phyloP scores from a whole-genome alignment of 306 rosid genomes.

The Glycine latifolia region DNA sequence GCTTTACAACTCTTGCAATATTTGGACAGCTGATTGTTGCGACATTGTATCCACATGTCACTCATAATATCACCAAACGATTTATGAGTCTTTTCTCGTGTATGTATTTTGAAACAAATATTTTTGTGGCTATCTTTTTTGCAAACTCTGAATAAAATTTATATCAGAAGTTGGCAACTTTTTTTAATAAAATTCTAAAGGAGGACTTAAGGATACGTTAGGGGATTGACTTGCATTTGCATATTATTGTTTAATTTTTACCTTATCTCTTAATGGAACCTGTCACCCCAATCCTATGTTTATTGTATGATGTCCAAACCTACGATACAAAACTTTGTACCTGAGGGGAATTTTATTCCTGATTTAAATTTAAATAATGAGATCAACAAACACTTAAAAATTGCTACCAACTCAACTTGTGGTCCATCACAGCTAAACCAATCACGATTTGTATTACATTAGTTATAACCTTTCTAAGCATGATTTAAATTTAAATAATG shows the following conservation, averaged over 20 bases:
- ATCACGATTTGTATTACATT: background rate
- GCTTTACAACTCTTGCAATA: background rate
- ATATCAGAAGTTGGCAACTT: background rate
- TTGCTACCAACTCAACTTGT: conserved; percentile 8
- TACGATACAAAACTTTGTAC: too few species aligned
- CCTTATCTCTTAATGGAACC: background rate
- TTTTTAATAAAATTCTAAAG: background rate
- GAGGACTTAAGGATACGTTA: background rate
- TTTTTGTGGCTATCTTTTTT: background rate
- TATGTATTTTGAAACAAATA: background rate
- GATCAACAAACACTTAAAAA: background rate
- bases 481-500: conserved; percentile 8
- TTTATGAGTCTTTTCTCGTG: background rate
- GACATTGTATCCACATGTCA: background rate
- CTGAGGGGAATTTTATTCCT: background rate
- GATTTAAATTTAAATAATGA: background rate
- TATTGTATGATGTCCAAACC: background rate
- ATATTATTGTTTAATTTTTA: background rate
- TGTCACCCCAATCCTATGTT: background rate
- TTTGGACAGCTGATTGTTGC: background rate
- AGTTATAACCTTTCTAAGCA: conserved; percentile 5
- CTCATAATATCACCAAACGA: background rate
- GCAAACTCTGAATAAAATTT: background rate
- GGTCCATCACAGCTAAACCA: conserved; percentile 4
- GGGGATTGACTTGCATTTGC: background rate